Percentiles rank a stretch among this genome's conserved stretches.
phyloP scores from a whole-genome alignment of 345 rosid genomes.

The Eucalyptus caleyi region DNA sequence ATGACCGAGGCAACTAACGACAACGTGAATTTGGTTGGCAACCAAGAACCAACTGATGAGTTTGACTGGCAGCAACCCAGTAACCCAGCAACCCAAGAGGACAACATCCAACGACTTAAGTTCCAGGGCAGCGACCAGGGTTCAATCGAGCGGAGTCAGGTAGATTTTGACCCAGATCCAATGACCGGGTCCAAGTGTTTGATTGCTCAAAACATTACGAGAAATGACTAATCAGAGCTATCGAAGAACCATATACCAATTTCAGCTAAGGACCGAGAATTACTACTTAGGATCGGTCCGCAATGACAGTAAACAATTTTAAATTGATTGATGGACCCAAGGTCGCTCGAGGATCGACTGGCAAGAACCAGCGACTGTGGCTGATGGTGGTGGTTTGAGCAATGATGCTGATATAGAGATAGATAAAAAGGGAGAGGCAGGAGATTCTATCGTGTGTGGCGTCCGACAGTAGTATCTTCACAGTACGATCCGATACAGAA shows the following conservation, averaged over 20 bases:
- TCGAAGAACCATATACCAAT: neutral
- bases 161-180: neutral
- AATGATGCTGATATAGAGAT: neutral
- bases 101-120: neutral
- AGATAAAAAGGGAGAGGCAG: neutral
- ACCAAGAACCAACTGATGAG: neutral
- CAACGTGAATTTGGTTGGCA: neutral
- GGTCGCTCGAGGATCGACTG: neutral
- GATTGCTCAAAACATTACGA: neutral
- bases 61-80: neutral
- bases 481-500: neutral
- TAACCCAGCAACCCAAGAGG: neutral
- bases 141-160: neutral
- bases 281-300: neutral
- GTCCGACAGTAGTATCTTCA: neutral
- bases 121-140: neutral
- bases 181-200: neutral
- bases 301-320: neutral
- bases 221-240: neutral
- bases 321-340: neutral
- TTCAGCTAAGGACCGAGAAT: neutral
- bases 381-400: neutral
- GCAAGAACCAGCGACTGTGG: neutral
- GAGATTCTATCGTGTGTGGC: neutral
- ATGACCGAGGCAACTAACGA: too few species aligned